Evolutionary conservation across 1,284 basidiomycete species (phyloP).

Genomic region (Kalmanozyma brasiliensis): DNA sequence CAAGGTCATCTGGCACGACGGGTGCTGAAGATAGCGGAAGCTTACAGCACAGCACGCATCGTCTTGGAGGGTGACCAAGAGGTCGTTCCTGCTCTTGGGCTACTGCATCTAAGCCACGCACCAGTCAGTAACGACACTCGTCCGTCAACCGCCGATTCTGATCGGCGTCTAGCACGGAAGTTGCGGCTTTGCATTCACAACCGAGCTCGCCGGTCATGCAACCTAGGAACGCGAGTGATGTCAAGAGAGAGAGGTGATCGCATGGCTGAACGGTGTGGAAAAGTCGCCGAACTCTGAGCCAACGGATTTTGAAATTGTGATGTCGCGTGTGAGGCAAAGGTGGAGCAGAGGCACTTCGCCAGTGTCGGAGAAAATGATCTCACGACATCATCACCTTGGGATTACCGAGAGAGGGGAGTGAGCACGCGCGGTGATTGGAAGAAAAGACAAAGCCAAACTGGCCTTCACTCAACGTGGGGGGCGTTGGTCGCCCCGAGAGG

Average conservation of each 20-base stretch:
- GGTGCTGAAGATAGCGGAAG: too few relatives aligned
- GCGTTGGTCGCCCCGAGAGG: constrained; percentile 25
- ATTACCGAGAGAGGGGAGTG: neutral
- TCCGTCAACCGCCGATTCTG: neutral
- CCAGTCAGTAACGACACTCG: too few relatives aligned
- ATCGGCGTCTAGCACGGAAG: too few relatives aligned
- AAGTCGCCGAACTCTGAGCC: constrained; percentile 14
- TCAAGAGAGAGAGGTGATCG: too few relatives aligned
- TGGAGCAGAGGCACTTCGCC: constrained; percentile 18
- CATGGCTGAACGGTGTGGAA: constrained; percentile 5
- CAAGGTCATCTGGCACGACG: too few relatives aligned
- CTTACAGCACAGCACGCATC: too few relatives aligned
- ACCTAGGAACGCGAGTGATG: too few relatives aligned
- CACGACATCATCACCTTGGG: constrained; percentile 24
- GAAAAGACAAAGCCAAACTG: constrained; percentile 9
- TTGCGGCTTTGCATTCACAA: too few relatives aligned
- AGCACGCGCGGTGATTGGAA: constrained; percentile 13
- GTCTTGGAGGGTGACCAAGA: too few relatives aligned
- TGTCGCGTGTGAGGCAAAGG: constrained; percentile 20
- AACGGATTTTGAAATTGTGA: constrained; percentile 22
- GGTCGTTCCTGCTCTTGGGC: too few relatives aligned
- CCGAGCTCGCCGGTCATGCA: constrained; percentile 1
- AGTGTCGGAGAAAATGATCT: constrained; percentile 10
- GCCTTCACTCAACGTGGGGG: constrained; percentile 27
- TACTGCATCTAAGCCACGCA: too few relatives aligned